Percentiles rank a stretch among this genome's conserved stretches.
Conservation (phyloP, 1,139 yeast genomes). For the Meyerozyma smithsonii region DNA sequence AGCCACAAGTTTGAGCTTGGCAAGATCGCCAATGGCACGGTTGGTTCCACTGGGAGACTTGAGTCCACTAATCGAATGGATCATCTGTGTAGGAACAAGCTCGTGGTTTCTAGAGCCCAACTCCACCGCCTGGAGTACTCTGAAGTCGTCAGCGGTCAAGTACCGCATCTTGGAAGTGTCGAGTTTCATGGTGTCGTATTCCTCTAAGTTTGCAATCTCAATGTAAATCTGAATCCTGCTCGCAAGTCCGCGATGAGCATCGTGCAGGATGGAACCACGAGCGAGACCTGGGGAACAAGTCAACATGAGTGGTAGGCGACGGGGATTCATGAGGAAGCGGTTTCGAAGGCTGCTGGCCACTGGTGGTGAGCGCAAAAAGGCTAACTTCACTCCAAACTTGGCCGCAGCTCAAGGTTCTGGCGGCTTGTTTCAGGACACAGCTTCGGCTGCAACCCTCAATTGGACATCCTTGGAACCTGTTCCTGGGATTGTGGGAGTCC, state of each 20-base stretch:
- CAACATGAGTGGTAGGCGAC: not conserved
- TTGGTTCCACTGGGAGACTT: constrained; percentile 74
- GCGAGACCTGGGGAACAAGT: not conserved
- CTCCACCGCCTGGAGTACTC: constrained; percentile 85
- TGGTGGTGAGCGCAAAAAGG: too few species aligned
- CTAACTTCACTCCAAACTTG: constrained; percentile 6
- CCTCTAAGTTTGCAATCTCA: not conserved
- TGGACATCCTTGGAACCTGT: constrained; percentile 6
- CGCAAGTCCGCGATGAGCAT: not conserved
- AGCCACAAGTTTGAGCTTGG: constrained; percentile 75
- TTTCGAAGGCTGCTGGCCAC: not conserved
- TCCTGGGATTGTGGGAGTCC: not conserved
- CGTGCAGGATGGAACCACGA: not conserved
- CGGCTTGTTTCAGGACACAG: constrained; percentile 5
- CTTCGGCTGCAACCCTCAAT: constrained; percentile 4
- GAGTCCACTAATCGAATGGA: constrained; percentile 74
- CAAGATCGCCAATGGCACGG: constrained; percentile 77
- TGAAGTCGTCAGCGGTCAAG: constrained; percentile 83
- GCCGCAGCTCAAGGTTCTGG: constrained; percentile 6
- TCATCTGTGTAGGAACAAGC: constrained; percentile 84
- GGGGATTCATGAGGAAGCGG: not conserved
- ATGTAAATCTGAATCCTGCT: too few species aligned
- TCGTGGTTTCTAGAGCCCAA: constrained; percentile 91
- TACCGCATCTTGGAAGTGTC: constrained; percentile 94
- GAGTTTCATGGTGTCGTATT: constrained; percentile 57